Evolutionary conservation across 495 filamentous ascomycete genomes (phyloP), one percentile per base, ranked within the genome.

Genomic region (Delitschia confertaspora): DNA sequence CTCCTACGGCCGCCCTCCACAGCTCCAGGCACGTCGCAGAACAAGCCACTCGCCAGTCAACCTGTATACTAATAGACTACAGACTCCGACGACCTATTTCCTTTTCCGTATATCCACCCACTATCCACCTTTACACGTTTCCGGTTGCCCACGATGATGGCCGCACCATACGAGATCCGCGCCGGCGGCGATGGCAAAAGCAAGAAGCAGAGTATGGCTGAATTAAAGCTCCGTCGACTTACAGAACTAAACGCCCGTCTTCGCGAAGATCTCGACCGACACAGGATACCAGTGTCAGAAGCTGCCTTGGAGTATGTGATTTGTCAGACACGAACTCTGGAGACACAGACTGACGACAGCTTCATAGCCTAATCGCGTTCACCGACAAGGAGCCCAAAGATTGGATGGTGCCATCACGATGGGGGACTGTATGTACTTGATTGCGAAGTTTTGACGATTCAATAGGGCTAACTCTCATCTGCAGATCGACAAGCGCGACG

Each of bases 141-240:
- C 11, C 17, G 37, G 24, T 24, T 42, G 30, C 46, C 42, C 47
- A 55, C 20, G 27, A 62, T 52, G 44, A 65, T 65, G 62, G 55
- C 64, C 22, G 46, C 61, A 23, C 64, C 64, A 4, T 67, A 63
- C 45, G 64, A 67, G 45, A 47, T 65, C 30, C 59, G 64, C 42
- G 49, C 55, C 14, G 60, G 59, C 42, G 62, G 60, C 42, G 60
- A 61, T 42, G 61, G 88, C 60, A 91, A 82, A 74, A 93, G 88
- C 70, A 95, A 93, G 76, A 95, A 95, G 73, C 93, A 98, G 66
- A 93, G 85, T 65, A 95, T 96, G 79, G 93, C 91, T 36, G 91
- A 96, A 66, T 76, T 96, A 42, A 98, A 96, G 71, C 78, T 95
- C 53, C 83, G 91, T 51, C 83, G 93, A 32, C 72, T 98, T 65